Percentiles rank a stretch among this genome's conserved stretches.
Conservation (phyloP, 1,139 yeast genomes). For the Zhuliangozyma blackwelliae region DNA sequence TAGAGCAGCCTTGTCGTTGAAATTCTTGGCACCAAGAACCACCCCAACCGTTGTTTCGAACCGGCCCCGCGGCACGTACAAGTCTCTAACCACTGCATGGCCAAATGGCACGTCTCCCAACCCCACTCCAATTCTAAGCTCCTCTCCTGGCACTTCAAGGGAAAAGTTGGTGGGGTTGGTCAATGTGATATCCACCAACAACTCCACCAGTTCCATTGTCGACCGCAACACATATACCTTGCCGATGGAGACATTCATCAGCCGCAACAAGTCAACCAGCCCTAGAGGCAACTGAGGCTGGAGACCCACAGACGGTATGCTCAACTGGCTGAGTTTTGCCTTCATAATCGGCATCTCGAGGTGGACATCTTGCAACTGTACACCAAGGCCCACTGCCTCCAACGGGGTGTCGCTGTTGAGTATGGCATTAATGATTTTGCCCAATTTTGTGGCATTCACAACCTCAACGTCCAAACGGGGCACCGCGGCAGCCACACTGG, state of each 20-base stretch:
- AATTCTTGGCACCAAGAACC: slow-evolving; percentile 6
- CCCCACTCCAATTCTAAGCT: slow-evolving; percentile 13
- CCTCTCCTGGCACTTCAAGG: slow-evolving; percentile 18
- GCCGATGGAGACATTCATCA: slow-evolving; percentile 19
- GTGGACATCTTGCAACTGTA: slow-evolving; percentile 15
- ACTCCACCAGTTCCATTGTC: slow-evolving; percentile 12
- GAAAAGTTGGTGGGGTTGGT: slow-evolving; percentile 32
- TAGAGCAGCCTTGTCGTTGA: slow-evolving; percentile 8
- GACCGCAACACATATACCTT: slow-evolving; percentile 23
- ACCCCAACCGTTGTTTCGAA: slow-evolving; percentile 14
- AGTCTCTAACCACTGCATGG: slow-evolving; percentile 10
- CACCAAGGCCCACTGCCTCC: slow-evolving; percentile 10
- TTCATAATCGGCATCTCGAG: slow-evolving; percentile 19
- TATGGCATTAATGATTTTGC: slow-evolving; percentile 12
- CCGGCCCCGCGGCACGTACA: slow-evolving; percentile 15
- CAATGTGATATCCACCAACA: slow-evolving; percentile 30
- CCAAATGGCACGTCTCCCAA: slow-evolving; percentile 18
- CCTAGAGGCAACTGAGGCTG: not conserved
- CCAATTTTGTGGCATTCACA: slow-evolving; percentile 12
- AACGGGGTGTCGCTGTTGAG: slow-evolving; percentile 1
- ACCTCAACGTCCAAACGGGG: slow-evolving; percentile 12
- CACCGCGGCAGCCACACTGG: slow-evolving; percentile 5
- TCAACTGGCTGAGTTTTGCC: slow-evolving; percentile 16
- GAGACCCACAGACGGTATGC: slow-evolving; percentile 6
- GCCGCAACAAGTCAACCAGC: slow-evolving; percentile 11